Conservation (phyloP, 495 filamentous ascomycete species). For the Penicillium cinerascens region DNA sequence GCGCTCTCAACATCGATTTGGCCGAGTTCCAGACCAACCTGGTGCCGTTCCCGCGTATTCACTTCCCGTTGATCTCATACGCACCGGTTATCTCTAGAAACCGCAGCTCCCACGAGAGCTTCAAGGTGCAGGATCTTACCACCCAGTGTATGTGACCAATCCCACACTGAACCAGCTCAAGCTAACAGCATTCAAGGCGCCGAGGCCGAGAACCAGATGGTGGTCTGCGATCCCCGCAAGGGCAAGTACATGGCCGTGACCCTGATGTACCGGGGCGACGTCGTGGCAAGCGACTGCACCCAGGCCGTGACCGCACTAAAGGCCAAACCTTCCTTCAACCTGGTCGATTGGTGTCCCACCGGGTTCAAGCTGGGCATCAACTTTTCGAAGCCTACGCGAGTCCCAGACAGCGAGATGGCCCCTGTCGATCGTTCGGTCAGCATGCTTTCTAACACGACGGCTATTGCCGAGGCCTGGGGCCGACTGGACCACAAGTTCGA, state of each 20-base stretch:
- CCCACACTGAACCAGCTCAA: not conserved
- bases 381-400: constrained; percentile 79
- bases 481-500: constrained; percentile 92
- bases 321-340: constrained; percentile 83
- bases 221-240: constrained; percentile 86
- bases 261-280: constrained; percentile 85
- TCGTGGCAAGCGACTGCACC: constrained; percentile 80
- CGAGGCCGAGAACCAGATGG: constrained; percentile 96
- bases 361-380: constrained; percentile 95
- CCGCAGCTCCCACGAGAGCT: constrained; percentile 86
- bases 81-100: constrained; percentile 78
- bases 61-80: constrained; percentile 87
- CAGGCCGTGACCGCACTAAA: constrained; percentile 78
- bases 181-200: constrained; percentile 52
- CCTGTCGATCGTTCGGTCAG: constrained; percentile 82
- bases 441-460: constrained; percentile 91
- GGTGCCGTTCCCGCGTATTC: constrained; percentile 87
- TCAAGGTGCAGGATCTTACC: constrained; percentile 83
- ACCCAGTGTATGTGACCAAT: constrained; percentile 65
- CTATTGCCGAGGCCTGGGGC: constrained; percentile 86
- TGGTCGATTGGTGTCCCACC: constrained; percentile 95
- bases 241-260: constrained; percentile 95
- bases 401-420: constrained; percentile 75
- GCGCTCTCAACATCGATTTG: constrained; percentile 86
- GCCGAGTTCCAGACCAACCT: constrained; percentile 96